Evolutionary conservation across 2,329 filamentous ascomycete genomes (phyloP), one percentile per base, ranked within the genome.

Genomic region (Stylonectria norvegica): DNA sequence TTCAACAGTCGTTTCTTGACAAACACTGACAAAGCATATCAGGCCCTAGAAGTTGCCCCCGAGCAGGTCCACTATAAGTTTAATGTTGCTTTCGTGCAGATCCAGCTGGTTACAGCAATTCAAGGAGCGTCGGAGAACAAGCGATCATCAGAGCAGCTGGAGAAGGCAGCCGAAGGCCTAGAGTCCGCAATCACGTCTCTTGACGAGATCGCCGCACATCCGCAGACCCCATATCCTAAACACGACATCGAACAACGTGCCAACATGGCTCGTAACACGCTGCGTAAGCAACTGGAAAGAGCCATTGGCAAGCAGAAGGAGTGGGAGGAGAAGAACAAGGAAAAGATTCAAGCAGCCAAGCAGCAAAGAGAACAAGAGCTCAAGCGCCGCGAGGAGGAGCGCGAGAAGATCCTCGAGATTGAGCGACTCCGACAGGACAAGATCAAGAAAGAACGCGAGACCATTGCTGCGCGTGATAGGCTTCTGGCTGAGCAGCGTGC

Each of bases 21-120:
- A 34, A 17, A 32, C 36, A 43, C 45, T 58, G 33, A 58, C 32
- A 5, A 6, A 32, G 34, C n/a, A 15, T 35, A 5, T 20, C n/a
- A 85, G 78, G 89, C 91, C 18, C 78, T 95, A 14, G 78, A 81
- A 40, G 78, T 86, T 39, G 82, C 86, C 1, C 86, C 89, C 0
- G 86, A 93, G 4, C 88, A 95, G 56, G 76, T 90, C 20, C 89
- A 95, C 65, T 88, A 93, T 64, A 89, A 93, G 63, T 98, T 98
- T 76, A 98, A 98, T 58, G 87, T 98, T 19, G 93, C 93, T 1
- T 98, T 96, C 59, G 88, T 97, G 19, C 93, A 97, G 61, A 94
- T 95, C 48, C 90, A 96, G 63, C 82, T 97, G 39, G 91, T 91
- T 15, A 85, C 85, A 32, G 79, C 86, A 20, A 81, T 96, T 39